Evolutionary conservation across 305 asterid species (phyloP).

Genomic region (Fraxinus albicans): DNA sequence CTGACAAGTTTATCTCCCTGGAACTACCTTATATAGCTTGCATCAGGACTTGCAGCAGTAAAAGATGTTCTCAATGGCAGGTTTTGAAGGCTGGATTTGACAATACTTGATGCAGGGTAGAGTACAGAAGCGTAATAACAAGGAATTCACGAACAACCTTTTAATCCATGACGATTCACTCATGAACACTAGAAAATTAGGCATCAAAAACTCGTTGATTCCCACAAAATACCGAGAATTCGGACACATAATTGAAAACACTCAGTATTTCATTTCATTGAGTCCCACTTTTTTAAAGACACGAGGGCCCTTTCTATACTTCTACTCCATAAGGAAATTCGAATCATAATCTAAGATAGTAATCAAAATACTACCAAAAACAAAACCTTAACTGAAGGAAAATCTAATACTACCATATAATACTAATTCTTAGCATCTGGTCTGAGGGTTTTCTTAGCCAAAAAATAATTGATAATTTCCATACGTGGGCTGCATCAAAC

Average conservation of each 20-base stretch:
- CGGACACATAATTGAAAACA: not conserved
- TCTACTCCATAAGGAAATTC: too few relatives aligned
- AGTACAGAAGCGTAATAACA: not conserved
- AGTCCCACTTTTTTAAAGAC: not conserved
- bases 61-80: not conserved
- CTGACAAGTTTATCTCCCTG: not conserved
- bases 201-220: not conserved
- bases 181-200: not conserved
- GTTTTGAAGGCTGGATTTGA: not conserved
- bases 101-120: not conserved
- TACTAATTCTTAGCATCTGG: too few relatives aligned
- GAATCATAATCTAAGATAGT: not conserved
- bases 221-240: not conserved
- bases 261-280: not conserved
- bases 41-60: not conserved
- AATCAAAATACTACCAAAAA: not conserved
- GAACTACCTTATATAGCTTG: not conserved
- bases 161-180: not conserved
- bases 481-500: not conserved
- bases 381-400: not conserved
- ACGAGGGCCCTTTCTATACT: not conserved
- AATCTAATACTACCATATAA: not conserved
- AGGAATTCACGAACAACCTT: not conserved
- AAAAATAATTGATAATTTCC: not conserved
- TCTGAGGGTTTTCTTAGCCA: too few relatives aligned